Evolutionary conservation across 495 filamentous ascomycete species (phyloP), one percentile per base, ranked within the genome.

Genomic region (Glutinoglossum americanum): DNA sequence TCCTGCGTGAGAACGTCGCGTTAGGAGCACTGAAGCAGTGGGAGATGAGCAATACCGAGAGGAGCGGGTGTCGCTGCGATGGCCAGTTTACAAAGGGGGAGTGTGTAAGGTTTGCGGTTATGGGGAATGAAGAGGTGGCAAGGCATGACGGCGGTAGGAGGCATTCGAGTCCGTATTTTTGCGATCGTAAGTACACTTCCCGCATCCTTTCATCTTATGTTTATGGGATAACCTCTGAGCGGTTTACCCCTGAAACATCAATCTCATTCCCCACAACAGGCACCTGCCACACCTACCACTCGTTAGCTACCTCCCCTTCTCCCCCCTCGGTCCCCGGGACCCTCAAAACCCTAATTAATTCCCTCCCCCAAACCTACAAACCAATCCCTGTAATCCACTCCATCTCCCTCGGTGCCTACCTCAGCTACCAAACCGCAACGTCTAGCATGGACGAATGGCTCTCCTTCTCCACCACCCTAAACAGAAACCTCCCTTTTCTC

Each of bases 401-500:
- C 26, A 62, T 74, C 15, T 65, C 68, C 17, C 66, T 70, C 11
- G 62, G 67, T 45, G 69, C 67, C 0, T 68, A 66, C 0, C 67
- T 72, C 44, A 68, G 68, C n/a, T 61, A 66, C 53, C 19, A 62
- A 13, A 62, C 61, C 10, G 68, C 73, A 28, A 66, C 62, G 4
- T 57, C 56, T 51, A 70, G 69, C 41, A 70, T 77, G 66, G 70
- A 74, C 26, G 72, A 75, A 65, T 75, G 70, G 72, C 60, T 69
- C 37, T 49, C 21, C 25, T 47, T 58, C n/a, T 44, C 44, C 19
- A 5, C 25, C 15, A 15, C 61, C 51, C 70, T 67, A 26, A 61
- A 62, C 55, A 64, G 67, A 3, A 70, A 69, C 28, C 68, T 69
- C 8, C 74, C 73, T 1, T 71, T 77, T 57, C 67, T 77, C 25